phyloP scores from a whole-genome alignment of 2,329 filamentous ascomycete species.

The Penicillium sp. region DNA sequence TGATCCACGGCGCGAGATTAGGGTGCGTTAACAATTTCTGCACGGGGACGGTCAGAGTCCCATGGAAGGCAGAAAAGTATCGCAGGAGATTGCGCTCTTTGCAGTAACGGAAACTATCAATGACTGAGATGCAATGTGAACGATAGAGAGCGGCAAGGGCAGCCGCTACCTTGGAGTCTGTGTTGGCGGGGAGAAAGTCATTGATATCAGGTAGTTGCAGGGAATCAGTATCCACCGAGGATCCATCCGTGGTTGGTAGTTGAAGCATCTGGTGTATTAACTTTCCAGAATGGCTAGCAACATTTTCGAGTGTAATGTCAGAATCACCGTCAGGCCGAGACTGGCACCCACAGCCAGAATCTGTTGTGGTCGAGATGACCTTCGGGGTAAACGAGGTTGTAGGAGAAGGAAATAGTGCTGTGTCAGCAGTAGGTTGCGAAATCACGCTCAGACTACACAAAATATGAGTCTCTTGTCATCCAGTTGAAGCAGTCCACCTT shows the following conservation, averaged over 20 bases:
- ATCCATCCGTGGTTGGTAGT: constrained; percentile 39
- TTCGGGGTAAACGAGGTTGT: constrained; percentile 43
- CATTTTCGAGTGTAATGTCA: constrained; percentile 42
- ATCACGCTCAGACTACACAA: constrained; percentile 33
- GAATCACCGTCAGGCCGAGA: constrained; percentile 34
- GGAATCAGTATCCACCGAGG: constrained; percentile 66
- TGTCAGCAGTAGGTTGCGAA: constrained; percentile 42
- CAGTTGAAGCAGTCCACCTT: constrained; percentile 17
- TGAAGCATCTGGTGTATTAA: constrained; percentile 48
- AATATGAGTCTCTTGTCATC: constrained; percentile 21
- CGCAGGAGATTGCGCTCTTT: constrained; percentile 97
- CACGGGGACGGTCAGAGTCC: constrained; percentile 93
- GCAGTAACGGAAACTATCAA: constrained; percentile 94
- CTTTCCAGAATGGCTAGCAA: constrained; percentile 42
- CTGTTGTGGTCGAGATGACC: constrained; percentile 30
- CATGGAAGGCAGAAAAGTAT: constrained; percentile 92
- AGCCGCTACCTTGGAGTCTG: constrained; percentile 84
- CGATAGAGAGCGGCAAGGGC: constrained; percentile 87
- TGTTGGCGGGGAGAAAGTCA: constrained; percentile 76
- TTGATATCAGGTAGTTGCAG: constrained; percentile 86
- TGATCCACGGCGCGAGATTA: constrained; percentile 86
- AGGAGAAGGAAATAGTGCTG: constrained; percentile 46
- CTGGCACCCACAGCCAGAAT: constrained; percentile 37
- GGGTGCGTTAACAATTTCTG: constrained; percentile 87
- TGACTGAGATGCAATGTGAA: constrained; percentile 91